Evolutionary conservation across 2,329 filamentous ascomycete genomes (phyloP), one percentile per base, ranked within the genome.

Genomic region (Penicillium sp.): DNA sequence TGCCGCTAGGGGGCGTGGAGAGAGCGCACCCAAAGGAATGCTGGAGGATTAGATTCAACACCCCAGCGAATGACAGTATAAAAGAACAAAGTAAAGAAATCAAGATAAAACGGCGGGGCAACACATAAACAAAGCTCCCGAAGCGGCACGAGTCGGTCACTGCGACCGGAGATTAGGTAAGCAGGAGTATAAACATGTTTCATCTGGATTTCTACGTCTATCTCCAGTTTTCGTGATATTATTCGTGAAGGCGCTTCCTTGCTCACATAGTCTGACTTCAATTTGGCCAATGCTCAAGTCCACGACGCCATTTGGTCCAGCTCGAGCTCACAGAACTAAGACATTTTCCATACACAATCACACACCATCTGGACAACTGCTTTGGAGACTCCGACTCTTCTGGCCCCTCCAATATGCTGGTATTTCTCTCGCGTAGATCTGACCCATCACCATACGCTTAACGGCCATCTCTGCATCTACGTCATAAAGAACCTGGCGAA

Each of bases 351-450:
- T 39, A 61, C 56, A 53, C 58, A 62, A 19, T 61, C 51, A 35
- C 60, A 58, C 11, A 62, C 55, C 55, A 61, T 56, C 60, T 77
- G 71, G 5, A 73, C 69, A 63, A 78, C 73, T 29, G 73, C 68
- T 45, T 60, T 61, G 43, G 63, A 65, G 5, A 73, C 60, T 0
- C 70, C 71, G n/a, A 77, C 53, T 47, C 74, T 62, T 22, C 75
- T 69, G 39, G 69, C 54, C 0, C 75, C 75, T 22, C 75, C 63
- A 8, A 77, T 62, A 68, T 78, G 75, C 75, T 75, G 77, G 4
- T 73, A 63, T 8, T 70, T 72, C 52, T 73, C 69, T 6, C 63
- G 68, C 3, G 59, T 26, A 75, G 60, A 22, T 75, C 60, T 74
- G 73, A 29, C 70, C 70, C 67, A 76, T 75, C 46, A 78, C 75